Base-by-base conservation (phyloP, 192 early-diverging fungal genomes). In the Coemansia sp. region DNA sequence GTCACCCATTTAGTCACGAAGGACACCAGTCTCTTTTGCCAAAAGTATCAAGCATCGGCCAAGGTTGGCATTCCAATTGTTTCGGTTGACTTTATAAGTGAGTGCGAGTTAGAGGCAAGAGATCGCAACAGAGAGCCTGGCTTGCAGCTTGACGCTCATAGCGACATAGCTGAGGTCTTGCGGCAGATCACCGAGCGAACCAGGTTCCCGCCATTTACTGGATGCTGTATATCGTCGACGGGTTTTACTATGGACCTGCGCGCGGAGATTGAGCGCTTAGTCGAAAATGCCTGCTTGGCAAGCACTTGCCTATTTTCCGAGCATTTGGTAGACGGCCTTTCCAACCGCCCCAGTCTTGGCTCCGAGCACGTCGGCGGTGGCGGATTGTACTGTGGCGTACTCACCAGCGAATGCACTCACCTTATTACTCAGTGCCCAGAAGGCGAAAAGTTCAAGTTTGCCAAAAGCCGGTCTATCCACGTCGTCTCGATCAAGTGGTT, bases 371-470 rank as follows among this genome's bases (percentile, higher is more conserved):
- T 84, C 38, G 78, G 82, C 34, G 82, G 82, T 18, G 76, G 76
- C 5, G 82, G 76, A 24, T 27, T 62, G 9, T 84, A 84, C 59
- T 62, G 65, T 37, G 64, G 67, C 34, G 60, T 62, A 15, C 64
- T 84, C 35, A 79, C 72, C 0, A 58, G 49, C n/a, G 44, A 62
- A 1, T 84, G 82, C 71, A 79, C 82, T 15, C 82, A 84, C 32
- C 67, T 84, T 30, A 78, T 84, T 55, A 70, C 76, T 2, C 56
- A 38, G 7, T 45, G 47, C 2, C 63, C 67, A 0, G 34, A 70
- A 6, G 73, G 76, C 29, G 67, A 84, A 60, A 84, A 84, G 45
- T 84, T 67, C 70, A 67, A 60, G 73, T 84, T 73, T 68, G 82
- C 76, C 34, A 69, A 62, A 58, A 55, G 64, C 12, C 78, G 76